Base-by-base conservation (phyloP, 352 stramenopile genomes). In the Aphanomyces invadans region DNA sequence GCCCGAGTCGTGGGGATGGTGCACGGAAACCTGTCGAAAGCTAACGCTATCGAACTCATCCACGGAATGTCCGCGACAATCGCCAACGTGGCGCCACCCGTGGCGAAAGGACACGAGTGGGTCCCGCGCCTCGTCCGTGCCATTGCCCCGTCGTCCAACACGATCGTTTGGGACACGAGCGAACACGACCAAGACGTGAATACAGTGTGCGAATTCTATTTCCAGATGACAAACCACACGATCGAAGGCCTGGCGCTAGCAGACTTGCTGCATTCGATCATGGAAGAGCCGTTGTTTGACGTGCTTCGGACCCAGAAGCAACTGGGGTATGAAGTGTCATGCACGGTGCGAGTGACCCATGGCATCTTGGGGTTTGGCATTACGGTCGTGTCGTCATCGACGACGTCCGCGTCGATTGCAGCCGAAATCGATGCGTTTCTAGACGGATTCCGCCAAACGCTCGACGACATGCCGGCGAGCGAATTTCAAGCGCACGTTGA, bases 261-360 rank as follows among this genome's bases (percentile, higher is more conserved):
- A 0, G 86, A 95, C 53, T 71, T 96, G 67, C 69, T 96, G 10
- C 82, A 95, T 55, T 79, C 93, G 51, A 71, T 95, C 54, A 96
- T 96, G 86, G 86, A 92, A 46, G 88, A 96, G 59, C 88, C 88
- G 26, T 70, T 95, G 17, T 96, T 95, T 68, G 86, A 95, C 46
- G 86, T 81, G 0, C 69, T 96, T 25, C 81, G 88, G 28, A 96
- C 88, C 0, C 95, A 95, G 69, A 76, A 95, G 62, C 87, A 95
- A 62, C 74, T 96, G 2, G 87, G 87, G 1, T 96, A 96, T 72
- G 83, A 92, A 32, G 87, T 96, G 11, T 92, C 82, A n/a, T 96
- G 88, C 68, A 89, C 76, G 0, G 80, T 90, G 62, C 82, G 83
- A 21, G 72, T 90, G 23, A 93, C 85, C 2, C 83, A 93, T 53